Evolutionary conservation across 164 flowering plant species (phyloP), one percentile per base, ranked within the genome.

Genomic region (Vitis rupestris): DNA sequence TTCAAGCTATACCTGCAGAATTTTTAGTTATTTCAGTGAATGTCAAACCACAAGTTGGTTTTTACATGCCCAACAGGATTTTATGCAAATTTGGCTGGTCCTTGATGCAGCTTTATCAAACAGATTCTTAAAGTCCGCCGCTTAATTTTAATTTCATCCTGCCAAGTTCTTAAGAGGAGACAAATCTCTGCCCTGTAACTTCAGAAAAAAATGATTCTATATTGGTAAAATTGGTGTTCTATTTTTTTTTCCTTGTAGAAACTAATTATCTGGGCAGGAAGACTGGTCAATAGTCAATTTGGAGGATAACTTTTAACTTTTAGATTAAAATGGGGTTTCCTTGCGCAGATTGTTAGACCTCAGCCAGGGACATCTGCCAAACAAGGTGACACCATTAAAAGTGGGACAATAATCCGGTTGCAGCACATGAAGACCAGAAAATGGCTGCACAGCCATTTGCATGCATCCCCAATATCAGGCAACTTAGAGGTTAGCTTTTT

Each of bases 361-460:
- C 44, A 51, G 64, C 87, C 74, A 1, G 98, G 79, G 29, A 64
- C 92, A 50, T 76, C 87, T 75, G 88, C 90, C 9, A 92, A 92
- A 68, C 97, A 89, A 82, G 98, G 99, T 9, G 94, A 92, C 69
- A 0, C 81, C 44, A 93, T 96, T 56, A 81, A 76, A 68, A 85
- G 82, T 77, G 99, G 99, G 63, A 82, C 88, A 4, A 74, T 90
- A 14, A 81, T 96, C 58, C 74, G 93, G 58, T 68, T 96, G 75
- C 98, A 92, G 63, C 99, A 96, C 77, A 93, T 89, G 98, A 89
- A 71, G 75, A 96, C 98, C 61, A 82, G 94, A 64, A 93, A 81
- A 74, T 96, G 99, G 99, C 84, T 96, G 69, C 99, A 96, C 74
- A 93, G 98, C 68, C 99, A 96, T 83, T 79, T 93, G 86, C 97